Base-by-base conservation (phyloP, 1,139 yeast genomes). In the Barnettozyma hawaiiensis region DNA sequence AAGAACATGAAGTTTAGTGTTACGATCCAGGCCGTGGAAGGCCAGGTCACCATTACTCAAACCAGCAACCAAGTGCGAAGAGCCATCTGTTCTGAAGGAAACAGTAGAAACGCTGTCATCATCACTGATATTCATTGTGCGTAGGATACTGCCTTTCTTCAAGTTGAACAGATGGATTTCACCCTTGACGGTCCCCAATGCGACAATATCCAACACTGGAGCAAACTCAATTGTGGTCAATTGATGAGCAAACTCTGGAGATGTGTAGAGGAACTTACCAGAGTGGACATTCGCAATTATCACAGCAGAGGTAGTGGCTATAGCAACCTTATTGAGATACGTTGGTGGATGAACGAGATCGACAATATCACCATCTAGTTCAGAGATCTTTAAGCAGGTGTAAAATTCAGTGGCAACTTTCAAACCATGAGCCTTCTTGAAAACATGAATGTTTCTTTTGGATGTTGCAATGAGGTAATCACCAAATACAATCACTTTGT, bases 41-140 rank as follows among this genome's bases (percentile, higher is more conserved):
- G 80, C 78, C 39, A 92, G 64, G 58, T 86, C 96, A 44, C 99
- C 99, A 35, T 75, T 76, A 31, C 76, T 73, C 40, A 87, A 75
- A 11, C 94, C 94, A 21, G 86, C 81, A 12, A 87, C 95, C 39
- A 90, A 57, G 62, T 90, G 95, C 5, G 94, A 75, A 4, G 83
- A 75, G 0, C 96, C 96, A 61, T 94, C 98, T 2, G 96, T 86
- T 65, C 98, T 77, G 67, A 94, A 92, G 0, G 97, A 85, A 20
- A 92, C 55, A 0, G 95, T 72, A 0, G 85, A 76, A 7, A 56
- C 43, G 11, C 51, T 40, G 41, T 76, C 62, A 19, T 73, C 71
- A 37, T 73, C 73, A 5, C 81, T 80, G 1, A 85, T 73, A 20
- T 75, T 74, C 41, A 83, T 67, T 8, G 79, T 76, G 49, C 81